Conservation (phyloP, 2,329 filamentous ascomycete species). For the Lasiodiplodia theobromae region DNA sequence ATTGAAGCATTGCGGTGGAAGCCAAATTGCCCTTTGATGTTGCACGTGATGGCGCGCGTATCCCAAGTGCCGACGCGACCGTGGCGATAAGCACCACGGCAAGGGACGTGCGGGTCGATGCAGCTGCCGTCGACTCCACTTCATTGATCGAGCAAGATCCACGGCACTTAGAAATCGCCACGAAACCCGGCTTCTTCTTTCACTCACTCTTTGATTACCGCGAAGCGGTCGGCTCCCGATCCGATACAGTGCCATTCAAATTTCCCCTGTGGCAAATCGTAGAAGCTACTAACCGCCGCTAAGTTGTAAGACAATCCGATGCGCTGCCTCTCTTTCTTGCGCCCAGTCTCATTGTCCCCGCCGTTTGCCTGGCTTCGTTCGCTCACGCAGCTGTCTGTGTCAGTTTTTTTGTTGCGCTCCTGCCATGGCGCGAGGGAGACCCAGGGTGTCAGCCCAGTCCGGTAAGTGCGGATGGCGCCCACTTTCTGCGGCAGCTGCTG, state of each 20-base stretch:
- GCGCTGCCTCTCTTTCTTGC: background rate
- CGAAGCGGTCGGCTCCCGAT: background rate
- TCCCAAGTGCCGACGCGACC: background rate
- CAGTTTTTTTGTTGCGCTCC: background rate
- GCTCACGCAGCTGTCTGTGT: background rate
- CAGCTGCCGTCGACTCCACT: conserved; percentile 4
- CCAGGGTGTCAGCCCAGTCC: conserved; percentile 6
- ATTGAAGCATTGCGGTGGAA: background rate
- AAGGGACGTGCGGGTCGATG: conserved; percentile 20
- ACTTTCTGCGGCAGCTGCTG: background rate
- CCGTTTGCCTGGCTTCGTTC: background rate
- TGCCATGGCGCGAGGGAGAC: conserved; percentile 19
- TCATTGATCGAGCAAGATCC: conserved; percentile 10
- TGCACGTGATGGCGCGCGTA: conserved; percentile 1
- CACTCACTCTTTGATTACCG: background rate
- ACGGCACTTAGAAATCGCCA: background rate
- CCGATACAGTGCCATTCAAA: background rate
- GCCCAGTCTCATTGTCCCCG: background rate
- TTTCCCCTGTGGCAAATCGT: conserved; percentile 25
- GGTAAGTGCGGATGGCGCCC: conserved; percentile 13
- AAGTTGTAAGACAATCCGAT: conserved; percentile 16
- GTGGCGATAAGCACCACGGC: conserved; percentile 4
- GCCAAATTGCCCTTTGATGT: background rate
- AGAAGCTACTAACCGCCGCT: conserved; percentile 11
- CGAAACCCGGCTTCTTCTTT: background rate